phyloP scores from a whole-genome alignment of 371 early-diverging fungal species.

The Coemansia sp. region DNA sequence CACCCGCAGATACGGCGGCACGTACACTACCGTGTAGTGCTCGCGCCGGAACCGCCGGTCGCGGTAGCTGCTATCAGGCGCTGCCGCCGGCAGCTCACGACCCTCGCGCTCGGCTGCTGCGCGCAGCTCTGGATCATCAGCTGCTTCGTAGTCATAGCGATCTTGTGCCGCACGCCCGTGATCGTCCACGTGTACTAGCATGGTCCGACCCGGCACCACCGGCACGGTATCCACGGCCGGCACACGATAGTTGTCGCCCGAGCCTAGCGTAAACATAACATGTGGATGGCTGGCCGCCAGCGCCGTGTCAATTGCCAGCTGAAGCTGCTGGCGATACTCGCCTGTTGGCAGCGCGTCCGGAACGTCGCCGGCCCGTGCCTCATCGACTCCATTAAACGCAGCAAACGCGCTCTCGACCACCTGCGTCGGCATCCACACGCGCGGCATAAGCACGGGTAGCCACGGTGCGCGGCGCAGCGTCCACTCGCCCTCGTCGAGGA shows the following conservation, averaged over 20 bases:
- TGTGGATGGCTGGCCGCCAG: conserved; percentile 49
- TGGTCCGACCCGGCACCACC: conserved; percentile 63
- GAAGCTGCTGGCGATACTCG: conserved; percentile 28
- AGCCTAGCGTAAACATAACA: conserved; percentile 63
- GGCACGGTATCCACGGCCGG: conserved; percentile 63
- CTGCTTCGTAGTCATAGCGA: conserved; percentile 57
- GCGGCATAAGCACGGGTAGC: conserved; percentile 24
- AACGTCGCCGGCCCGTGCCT: conserved; percentile 14
- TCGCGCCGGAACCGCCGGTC: conserved; percentile 49
- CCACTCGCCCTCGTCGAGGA: conserved; percentile 67
- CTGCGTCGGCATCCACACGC: conserved; percentile 31
- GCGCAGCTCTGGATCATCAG: conserved; percentile 38
- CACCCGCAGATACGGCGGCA: conserved; percentile 63
- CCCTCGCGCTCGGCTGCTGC: conserved; percentile 53
- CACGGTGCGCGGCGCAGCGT: conserved; percentile 54
- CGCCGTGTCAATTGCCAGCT: conserved; percentile 17
- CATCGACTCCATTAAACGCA: conserved; percentile 15
- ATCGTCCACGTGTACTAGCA: conserved; percentile 72
- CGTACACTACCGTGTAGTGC: conserved; percentile 62
- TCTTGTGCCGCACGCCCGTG: conserved; percentile 62
- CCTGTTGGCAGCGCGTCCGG: conserved; percentile 24
- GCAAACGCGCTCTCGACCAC: conserved; percentile 16
- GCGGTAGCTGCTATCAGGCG: conserved; percentile 49
- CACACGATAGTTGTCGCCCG: conserved; percentile 57
- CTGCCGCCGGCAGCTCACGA: conserved; percentile 54